A percentile compares a stretch with the other conserved stretches of the same genome.
Evolutionary conservation across 1,284 basidiomycete genomes (phyloP).

Genomic region (Leccinum fuscescens): DNA sequence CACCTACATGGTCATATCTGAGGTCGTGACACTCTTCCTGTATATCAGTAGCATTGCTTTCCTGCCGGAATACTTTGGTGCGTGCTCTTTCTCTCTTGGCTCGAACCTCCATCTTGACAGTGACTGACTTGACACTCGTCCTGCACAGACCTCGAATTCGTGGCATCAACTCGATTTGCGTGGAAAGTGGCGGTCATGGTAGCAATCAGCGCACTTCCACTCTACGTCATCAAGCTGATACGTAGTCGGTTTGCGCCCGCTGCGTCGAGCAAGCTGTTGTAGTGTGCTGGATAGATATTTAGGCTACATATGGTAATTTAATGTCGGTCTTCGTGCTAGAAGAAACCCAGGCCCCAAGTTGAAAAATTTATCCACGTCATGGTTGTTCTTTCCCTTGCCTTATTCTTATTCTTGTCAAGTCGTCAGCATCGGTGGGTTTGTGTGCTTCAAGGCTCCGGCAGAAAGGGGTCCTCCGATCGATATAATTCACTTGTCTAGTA

Average conservation of each 20-base stretch:
- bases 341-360: not conserved
- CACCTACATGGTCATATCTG: slow-evolving; percentile 92
- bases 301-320: not conserved
- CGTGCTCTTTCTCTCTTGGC: slow-evolving; percentile 27
- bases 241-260: slow-evolving; percentile 88
- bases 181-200: slow-evolving; percentile 97
- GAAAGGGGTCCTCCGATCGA: too few relatives aligned
- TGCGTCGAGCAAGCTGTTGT: slow-evolving; percentile 85
- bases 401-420: not conserved
- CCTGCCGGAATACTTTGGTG: slow-evolving; percentile 96
- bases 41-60: slow-evolving; percentile 93
- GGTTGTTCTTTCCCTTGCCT: not conserved
- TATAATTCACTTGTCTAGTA: not conserved
- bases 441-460: too few relatives aligned
- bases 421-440: not conserved
- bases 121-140: not conserved
- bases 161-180: slow-evolving; percentile 83
- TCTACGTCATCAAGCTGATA: slow-evolving; percentile 89
- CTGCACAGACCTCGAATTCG: slow-evolving; percentile 82
- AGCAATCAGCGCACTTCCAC: slow-evolving; percentile 86
- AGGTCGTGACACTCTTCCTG: slow-evolving; percentile 85
- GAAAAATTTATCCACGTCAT: not conserved
- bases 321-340: not conserved
- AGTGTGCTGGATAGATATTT: slow-evolving; percentile 22
- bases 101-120: not conserved